Evolutionary conservation across 331 rosid species (phyloP).

Genomic region (Erythrophleum ivorense): DNA sequence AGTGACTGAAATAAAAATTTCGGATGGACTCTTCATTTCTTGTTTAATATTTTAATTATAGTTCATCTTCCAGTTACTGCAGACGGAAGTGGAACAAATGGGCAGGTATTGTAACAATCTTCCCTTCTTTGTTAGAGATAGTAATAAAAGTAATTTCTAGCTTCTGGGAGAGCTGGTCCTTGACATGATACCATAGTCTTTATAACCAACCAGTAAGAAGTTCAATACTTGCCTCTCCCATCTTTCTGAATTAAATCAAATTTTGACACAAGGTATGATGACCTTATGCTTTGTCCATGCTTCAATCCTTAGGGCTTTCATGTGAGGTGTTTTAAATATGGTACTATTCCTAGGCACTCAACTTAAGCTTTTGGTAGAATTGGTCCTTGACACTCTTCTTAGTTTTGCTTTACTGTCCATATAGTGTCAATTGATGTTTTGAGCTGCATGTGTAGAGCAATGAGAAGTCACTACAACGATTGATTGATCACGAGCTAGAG

Average conservation of each 20-base stretch:
- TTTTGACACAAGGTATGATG: no score
- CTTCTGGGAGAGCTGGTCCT: not conserved
- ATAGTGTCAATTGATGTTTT: constrained; percentile 41
- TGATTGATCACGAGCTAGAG: constrained; percentile 99
- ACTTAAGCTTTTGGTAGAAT: not conserved
- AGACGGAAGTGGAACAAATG: constrained; percentile 80
- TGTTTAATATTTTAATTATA: constrained; percentile 41
- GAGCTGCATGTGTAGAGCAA: constrained; percentile 64
- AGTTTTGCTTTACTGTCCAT: constrained; percentile 29
- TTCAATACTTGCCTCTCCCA: not conserved
- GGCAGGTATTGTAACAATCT: constrained; percentile 63
- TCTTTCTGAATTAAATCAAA: not conserved
- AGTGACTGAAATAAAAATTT: constrained; percentile 38
- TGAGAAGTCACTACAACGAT: constrained; percentile 91
- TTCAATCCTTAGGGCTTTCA: not conserved
- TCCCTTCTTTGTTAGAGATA: constrained; percentile 22
- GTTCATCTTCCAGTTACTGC: constrained; percentile 63
- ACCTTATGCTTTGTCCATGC: not conserved
- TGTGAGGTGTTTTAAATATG: not conserved
- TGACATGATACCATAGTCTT: not conserved
- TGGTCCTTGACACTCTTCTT: constrained; percentile 20
- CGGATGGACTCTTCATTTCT: constrained; percentile 32
- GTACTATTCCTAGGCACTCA: not conserved
- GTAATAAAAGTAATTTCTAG: not conserved
- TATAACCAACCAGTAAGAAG: not conserved